Percentiles rank a stretch among this genome's conserved stretches.
phyloP scores from a whole-genome alignment of 164 flowering plant species.

The Vitis cinerea region DNA sequence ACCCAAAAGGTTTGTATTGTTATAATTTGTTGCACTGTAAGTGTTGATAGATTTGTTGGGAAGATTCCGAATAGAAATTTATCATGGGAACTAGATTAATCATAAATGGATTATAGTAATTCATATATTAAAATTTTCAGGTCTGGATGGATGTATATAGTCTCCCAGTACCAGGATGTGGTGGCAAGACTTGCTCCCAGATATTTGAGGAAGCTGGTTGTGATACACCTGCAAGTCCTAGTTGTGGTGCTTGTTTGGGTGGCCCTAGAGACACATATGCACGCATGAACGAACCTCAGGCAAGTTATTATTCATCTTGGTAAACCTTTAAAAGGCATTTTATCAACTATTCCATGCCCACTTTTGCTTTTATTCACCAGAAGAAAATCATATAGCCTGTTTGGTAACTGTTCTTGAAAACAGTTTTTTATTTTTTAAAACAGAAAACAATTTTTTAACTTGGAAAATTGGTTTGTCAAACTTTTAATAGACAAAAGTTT shows the following conservation, averaged over 20 bases:
- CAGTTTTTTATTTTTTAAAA: too few species aligned
- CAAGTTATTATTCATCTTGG: conserved; percentile 22
- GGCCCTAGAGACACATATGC: conserved; percentile 99
- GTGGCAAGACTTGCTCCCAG: conserved; percentile 97
- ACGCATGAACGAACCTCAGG: conserved; percentile 92
- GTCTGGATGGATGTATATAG: conserved; percentile 95
- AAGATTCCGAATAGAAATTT: too few species aligned
- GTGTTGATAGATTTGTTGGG: neutral
- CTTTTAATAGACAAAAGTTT: too few species aligned
- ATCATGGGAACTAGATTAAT: too few species aligned
- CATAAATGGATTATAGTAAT: too few species aligned
- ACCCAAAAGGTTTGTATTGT: conserved; percentile 75
- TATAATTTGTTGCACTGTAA: neutral
- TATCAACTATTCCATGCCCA: too few species aligned
- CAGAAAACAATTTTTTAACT: too few species aligned
- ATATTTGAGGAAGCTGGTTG: conserved; percentile 99
- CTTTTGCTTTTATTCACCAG: too few species aligned
- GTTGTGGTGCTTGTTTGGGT: conserved; percentile 97
- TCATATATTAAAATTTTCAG: conserved; percentile 28
- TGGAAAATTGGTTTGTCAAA: too few species aligned
- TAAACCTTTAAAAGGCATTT: too few species aligned
- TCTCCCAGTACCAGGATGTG: conserved; percentile 87
- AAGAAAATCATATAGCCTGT: too few species aligned
- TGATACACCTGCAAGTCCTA: conserved; percentile 96
- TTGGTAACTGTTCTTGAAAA: too few species aligned